These are phyloP conservation scores for Linnemannia elongata DNA, from an alignment of 192 early-diverging fungal species.

Conservation along the genomic window DNA sequence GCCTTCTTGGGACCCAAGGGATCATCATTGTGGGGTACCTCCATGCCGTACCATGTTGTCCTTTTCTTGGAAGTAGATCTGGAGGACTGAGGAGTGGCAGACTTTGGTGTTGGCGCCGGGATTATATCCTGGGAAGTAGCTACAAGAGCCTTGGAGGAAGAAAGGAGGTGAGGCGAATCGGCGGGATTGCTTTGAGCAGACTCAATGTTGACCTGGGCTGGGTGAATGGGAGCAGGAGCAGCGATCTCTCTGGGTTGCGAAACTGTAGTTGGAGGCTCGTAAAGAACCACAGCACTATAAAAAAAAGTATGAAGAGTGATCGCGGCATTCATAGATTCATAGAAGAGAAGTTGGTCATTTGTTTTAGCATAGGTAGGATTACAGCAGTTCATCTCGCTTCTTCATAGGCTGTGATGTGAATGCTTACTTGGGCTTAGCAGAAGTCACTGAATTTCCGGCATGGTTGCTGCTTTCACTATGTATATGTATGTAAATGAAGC, in stretches of 20 bases:
- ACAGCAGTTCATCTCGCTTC: too few species aligned
- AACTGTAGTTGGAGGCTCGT: background rate
- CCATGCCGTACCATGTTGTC: conserved; percentile 10
- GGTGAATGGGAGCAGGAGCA: background rate
- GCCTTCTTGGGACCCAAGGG: background rate
- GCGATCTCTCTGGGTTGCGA: background rate
- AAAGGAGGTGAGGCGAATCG: background rate
- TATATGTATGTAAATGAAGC: background rate
- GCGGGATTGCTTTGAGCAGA: background rate
- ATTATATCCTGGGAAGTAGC: background rate
- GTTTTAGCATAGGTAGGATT: too few species aligned
- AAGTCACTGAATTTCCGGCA: background rate
- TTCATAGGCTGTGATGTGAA: background rate
- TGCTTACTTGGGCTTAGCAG: background rate
- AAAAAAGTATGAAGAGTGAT: too few species aligned
- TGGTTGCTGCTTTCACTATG: background rate
- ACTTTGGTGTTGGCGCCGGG: background rate
- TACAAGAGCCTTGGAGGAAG: background rate
- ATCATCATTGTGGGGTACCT: background rate
- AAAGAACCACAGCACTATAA: background rate
- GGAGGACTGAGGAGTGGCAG: background rate
- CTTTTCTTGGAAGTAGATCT: background rate
- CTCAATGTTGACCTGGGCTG: background rate
- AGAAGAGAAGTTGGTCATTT: too few species aligned
- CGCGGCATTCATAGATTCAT: too few species aligned